Percentiles rank a stretch among this genome's conserved stretches.
Evolutionary conservation across 2,329 filamentous ascomycete species (phyloP).

Genomic region (Davidsoniella australis): DNA sequence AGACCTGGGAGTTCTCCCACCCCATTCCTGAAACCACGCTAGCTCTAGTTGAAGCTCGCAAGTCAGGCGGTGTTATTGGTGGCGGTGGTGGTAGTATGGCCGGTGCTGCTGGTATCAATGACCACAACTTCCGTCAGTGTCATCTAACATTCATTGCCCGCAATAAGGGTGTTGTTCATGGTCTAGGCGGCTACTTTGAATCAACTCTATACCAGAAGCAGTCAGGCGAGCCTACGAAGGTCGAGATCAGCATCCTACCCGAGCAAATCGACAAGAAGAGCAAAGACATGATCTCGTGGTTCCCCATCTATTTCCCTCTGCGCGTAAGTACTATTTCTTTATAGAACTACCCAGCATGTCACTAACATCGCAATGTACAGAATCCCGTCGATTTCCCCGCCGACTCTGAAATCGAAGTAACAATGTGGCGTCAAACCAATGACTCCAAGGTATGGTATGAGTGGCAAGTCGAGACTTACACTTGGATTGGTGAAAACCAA

Average conservation of each 20-base stretch:
- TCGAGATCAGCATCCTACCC: conserved; percentile 85
- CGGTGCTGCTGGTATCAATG: conserved; percentile 66
- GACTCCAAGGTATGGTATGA: conserved; percentile 97
- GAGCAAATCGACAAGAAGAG: conserved; percentile 85
- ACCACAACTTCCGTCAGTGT: conserved; percentile 75
- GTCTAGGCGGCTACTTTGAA: conserved; percentile 89
- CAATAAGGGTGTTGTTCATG: conserved; percentile 71
- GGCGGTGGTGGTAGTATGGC: conserved; percentile 57
- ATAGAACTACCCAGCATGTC: not conserved
- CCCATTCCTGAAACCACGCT: conserved; percentile 47
- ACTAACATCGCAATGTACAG: conserved; percentile 27
- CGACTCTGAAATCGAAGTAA: conserved; percentile 70
- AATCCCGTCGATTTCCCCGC: conserved; percentile 73
- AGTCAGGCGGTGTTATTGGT: conserved; percentile 45
- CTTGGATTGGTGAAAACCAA: conserved; percentile 39
- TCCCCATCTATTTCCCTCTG: conserved; percentile 92
- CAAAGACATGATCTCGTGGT: conserved; percentile 98
- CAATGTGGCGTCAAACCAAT: conserved; percentile 92
- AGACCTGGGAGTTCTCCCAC: conserved; percentile 67
- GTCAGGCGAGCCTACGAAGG: conserved; percentile 28
- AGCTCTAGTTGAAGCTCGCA: conserved; percentile 35
- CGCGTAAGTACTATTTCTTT: conserved; percentile 43
- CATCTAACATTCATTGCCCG: conserved; percentile 62
- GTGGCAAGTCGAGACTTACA: conserved; percentile 82
- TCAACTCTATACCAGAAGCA: conserved; percentile 62